phyloP scores from a whole-genome alignment of 176 grass and related monocot species.

The Oryza brachyantha region DNA sequence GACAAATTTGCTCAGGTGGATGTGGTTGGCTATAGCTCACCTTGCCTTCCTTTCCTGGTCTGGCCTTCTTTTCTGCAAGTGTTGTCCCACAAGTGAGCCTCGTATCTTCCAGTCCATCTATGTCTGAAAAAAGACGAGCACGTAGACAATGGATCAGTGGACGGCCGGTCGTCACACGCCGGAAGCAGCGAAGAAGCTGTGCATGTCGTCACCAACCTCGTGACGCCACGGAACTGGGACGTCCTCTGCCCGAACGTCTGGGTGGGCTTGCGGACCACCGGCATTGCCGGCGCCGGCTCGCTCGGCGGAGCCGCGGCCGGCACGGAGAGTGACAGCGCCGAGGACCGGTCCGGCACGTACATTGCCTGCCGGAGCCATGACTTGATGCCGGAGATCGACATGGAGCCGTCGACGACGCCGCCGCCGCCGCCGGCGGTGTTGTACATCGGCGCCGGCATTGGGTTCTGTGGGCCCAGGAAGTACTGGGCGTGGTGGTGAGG shows the following conservation, averaged over 20 bases:
- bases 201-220: constrained; percentile 38
- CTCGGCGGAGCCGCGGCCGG: background rate
- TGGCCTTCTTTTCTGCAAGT: constrained; percentile 91
- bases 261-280: constrained; percentile 40
- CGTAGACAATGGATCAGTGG: background rate
- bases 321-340: constrained; percentile 50
- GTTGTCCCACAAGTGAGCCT: constrained; percentile 96
- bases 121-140: constrained; percentile 40
- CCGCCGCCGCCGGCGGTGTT: background rate
- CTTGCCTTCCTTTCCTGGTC: constrained; percentile 95
- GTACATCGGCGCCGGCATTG: constrained; percentile 36
- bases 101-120: constrained; percentile 89
- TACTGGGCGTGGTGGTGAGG: constrained; percentile 26
- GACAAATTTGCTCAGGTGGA: background rate
- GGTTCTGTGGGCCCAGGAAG: constrained; percentile 23
- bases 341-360: constrained; percentile 39
- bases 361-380: constrained; percentile 82
- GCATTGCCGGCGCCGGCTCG: constrained; percentile 27
- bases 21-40: constrained; percentile 17
- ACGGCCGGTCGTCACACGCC: background rate
- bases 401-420: constrained; percentile 32
- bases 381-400: constrained; percentile 90
- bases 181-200: background rate
- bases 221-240: constrained; percentile 86
- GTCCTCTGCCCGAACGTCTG: constrained; percentile 91